Base-by-base conservation (phyloP, 1,284 basidiomycete genomes). In the Fomitopsis schrenkii region DNA sequence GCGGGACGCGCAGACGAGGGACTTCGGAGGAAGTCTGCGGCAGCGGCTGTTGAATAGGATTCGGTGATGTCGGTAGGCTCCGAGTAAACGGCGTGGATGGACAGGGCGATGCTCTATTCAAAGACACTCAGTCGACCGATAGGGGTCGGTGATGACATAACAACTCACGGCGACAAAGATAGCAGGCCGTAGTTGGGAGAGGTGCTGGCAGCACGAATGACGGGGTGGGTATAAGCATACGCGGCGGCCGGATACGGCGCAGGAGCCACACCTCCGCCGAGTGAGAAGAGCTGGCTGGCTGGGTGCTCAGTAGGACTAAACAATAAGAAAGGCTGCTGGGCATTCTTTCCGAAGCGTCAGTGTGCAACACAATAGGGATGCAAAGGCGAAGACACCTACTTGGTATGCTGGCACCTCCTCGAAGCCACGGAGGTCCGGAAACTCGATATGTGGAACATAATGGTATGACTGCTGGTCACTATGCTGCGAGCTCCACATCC, bases 1-100 rank as follows among this genome's bases (percentile, higher is more conserved):
- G 67, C 1, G 63, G 63, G n/a, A 69, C 44, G 22, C 57, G 61
- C 4, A 48, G 26, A 14, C 67, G 64, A 9, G 54, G 59, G 10
- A 14, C 41, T 5, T 35, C n/a, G 42, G n/a, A 5, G 1, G 55
- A 22, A 22, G 22, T 22, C 22, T 22, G 55, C 5, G 56, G 48
- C 36, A 41, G 45, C 5, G 57, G 30, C 30, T 15, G 36, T 9
- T n/a, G 50, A 10, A 53, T n/a, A 10, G 7, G 22, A 35, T 59
- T 30, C 17, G 42, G 45, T 17, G 57, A 35, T 54, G 42, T 50
- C 15, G 57, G 35, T 2, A 53, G 45, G 35, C 48, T 50, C 52
- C 52, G 52, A 42, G 22, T 53, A 26, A 53, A 36, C 22, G 28
- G 30, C 33, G 48, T 45, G 48, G 46, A 46, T 28, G 42, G 56